Percentiles rank a stretch among this genome's conserved stretches.
These are phyloP conservation scores for Plasmodium adleri DNA, from an alignment of 169 alveolate species.

Conservation along the genomic window DNA sequence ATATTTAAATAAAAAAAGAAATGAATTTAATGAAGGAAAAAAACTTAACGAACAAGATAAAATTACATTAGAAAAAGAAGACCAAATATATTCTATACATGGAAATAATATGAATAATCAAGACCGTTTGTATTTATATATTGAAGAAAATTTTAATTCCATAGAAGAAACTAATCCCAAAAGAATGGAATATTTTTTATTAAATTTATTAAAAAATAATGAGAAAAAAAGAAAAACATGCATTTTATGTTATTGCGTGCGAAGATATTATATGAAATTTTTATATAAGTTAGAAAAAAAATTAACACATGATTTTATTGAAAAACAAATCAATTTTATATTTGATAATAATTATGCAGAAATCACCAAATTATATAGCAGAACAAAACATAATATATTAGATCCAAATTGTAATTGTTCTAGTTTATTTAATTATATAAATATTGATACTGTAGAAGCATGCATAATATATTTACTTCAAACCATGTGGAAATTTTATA, in stretches of 20 bases:
- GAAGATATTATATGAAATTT: slow-evolving; percentile 41
- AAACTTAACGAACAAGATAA: slow-evolving; percentile 30
- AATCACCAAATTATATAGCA: slow-evolving; percentile 14
- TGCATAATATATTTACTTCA: slow-evolving; percentile 61
- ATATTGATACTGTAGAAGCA: slow-evolving; percentile 30
- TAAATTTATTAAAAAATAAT: slow-evolving; percentile 21
- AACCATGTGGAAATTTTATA: slow-evolving; percentile 32
- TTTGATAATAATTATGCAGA: slow-evolving; percentile 64
- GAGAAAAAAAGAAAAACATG: slow-evolving; percentile 41
- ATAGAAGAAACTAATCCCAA: slow-evolving; percentile 15
- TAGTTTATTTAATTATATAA: slow-evolving; percentile 59
- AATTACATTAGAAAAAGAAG: background rate
- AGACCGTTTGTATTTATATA: background rate
- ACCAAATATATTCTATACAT: slow-evolving; percentile 12
- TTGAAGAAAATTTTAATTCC: slow-evolving; percentile 10
- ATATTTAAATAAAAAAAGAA: slow-evolving; percentile 39
- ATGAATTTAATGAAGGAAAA: slow-evolving; percentile 7
- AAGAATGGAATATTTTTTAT: slow-evolving; percentile 46
- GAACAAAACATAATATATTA: background rate
- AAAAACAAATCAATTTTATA: slow-evolving; percentile 42
- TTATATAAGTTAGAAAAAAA: slow-evolving; percentile 46
- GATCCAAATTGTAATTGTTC: slow-evolving; percentile 28
- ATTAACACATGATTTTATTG: slow-evolving; percentile 20
- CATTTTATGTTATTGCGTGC: slow-evolving; percentile 61
- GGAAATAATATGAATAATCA: background rate